Evolutionary conservation across 2,329 filamentous ascomycete species (phyloP).

Genomic region (Cytospora piceae): DNA sequence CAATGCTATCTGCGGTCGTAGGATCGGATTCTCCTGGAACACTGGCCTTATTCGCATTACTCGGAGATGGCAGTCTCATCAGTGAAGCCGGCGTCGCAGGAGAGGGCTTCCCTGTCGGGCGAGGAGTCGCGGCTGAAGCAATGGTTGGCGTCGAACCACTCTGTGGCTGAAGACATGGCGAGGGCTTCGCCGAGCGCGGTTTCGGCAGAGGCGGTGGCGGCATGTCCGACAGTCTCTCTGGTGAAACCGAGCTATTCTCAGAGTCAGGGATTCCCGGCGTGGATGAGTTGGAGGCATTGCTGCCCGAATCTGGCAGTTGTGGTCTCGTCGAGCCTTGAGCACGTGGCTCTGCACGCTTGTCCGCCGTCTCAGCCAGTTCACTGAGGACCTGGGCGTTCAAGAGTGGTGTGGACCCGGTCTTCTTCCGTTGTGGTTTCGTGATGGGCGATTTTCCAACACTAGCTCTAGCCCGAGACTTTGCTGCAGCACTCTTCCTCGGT

Average conservation of each 20-base stretch:
- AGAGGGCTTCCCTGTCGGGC: conserved; percentile 50
- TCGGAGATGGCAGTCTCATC: conserved; percentile 71
- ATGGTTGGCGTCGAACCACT: conserved; percentile 37
- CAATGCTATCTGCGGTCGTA: conserved; percentile 56
- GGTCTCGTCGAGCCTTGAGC: conserved; percentile 44
- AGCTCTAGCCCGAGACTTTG: conserved; percentile 56
- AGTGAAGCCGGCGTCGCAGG: conserved; percentile 87
- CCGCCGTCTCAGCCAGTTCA: conserved; percentile 48
- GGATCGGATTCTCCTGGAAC: conserved; percentile 44
- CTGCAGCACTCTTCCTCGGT: conserved; percentile 53
- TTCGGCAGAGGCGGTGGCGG: conserved; percentile 69
- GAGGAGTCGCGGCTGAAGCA: conserved; percentile 30
- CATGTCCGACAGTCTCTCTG: conserved; percentile 67
- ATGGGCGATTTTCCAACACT: conserved; percentile 73
- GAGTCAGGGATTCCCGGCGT: conserved; percentile 56
- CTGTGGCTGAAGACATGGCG: conserved; percentile 68
- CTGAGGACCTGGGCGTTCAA: conserved; percentile 60
- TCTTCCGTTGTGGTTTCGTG: conserved; percentile 66
- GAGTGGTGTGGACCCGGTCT: conserved; percentile 55
- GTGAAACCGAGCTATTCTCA: conserved; percentile 67
- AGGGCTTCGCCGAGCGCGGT: conserved; percentile 66
- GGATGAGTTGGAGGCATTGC: conserved; percentile 40
- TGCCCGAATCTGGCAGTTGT: conserved; percentile 38
- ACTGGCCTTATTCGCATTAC: conserved; percentile 51
- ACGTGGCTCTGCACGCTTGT: conserved; percentile 43